These are phyloP conservation scores for Microascus cirrosus DNA, from an alignment of 2,329 filamentous ascomycete genomes.

Conservation along the genomic window DNA sequence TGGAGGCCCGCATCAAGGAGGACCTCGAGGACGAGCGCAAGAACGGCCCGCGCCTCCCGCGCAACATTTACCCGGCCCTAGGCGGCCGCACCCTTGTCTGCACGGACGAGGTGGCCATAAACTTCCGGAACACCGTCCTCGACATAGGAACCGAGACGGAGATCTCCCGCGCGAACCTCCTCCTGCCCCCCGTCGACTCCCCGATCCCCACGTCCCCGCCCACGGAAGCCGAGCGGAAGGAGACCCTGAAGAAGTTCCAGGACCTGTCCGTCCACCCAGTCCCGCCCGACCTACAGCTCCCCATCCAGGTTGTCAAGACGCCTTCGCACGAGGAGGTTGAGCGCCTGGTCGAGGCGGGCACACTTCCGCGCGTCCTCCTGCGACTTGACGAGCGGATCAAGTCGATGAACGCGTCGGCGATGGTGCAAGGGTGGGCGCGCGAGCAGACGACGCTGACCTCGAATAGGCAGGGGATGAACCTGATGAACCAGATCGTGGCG, in stretches of 20 bases:
- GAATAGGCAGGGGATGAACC: constrained; percentile 22
- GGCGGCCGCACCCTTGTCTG: constrained; percentile 20
- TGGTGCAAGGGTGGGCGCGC: constrained; percentile 26
- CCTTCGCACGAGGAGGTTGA: constrained; percentile 15
- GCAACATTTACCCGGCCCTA: constrained; percentile 21
- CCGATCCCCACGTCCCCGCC: background rate
- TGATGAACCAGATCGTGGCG: constrained; percentile 1
- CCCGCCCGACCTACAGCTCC: constrained; percentile 20
- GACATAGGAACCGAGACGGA: constrained; percentile 24
- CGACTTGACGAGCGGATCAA: constrained; percentile 20
- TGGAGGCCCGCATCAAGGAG: constrained; percentile 3
- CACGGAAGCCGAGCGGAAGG: constrained; percentile 6
- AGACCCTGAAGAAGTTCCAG: constrained; percentile 16
- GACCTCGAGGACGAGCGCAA: constrained; percentile 9
- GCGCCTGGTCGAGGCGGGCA: constrained; percentile 15
- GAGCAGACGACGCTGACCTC: constrained; percentile 23
- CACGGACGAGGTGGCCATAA: constrained; percentile 24
- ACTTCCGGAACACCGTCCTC: constrained; percentile 23
- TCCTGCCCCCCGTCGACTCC: constrained; percentile 16
- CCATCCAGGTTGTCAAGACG: constrained; percentile 16
- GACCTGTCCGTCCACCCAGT: constrained; percentile 19
- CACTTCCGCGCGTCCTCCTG: constrained; percentile 16
- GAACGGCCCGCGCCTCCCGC: constrained; percentile 10
- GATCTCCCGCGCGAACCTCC: constrained; percentile 19
- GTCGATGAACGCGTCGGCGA: constrained; percentile 24